These are phyloP conservation scores for Amanita pseudoporphyria DNA, from an alignment of 768 basidiomycete genomes.

Conservation along the genomic window DNA sequence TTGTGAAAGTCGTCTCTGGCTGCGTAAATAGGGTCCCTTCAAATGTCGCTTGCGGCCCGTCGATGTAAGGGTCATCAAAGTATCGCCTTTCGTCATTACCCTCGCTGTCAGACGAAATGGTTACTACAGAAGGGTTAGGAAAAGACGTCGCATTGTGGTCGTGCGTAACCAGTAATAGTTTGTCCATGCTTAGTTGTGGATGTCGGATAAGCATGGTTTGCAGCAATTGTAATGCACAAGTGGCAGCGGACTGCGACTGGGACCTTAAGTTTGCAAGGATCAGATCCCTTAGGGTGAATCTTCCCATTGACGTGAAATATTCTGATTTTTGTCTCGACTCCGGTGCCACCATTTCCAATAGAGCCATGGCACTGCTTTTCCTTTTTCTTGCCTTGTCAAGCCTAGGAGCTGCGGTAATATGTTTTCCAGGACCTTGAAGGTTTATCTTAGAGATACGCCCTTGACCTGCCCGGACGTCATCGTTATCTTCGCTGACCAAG, in stretches of 20 bases:
- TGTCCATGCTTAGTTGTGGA: slow-evolving; percentile 52
- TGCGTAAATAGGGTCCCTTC: slow-evolving; percentile 37
- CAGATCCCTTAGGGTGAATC: slow-evolving; percentile 89
- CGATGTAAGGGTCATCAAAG: slow-evolving; percentile 40
- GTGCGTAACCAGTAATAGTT: slow-evolving; percentile 59
- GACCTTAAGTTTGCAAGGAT: slow-evolving; percentile 73
- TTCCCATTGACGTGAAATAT: slow-evolving; percentile 81
- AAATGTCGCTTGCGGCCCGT: slow-evolving; percentile 20
- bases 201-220: slow-evolving; percentile 66
- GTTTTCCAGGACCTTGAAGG: slow-evolving; percentile 26
- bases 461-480: slow-evolving; percentile 38
- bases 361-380: slow-evolving; percentile 85
- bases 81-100: slow-evolving; percentile 9
- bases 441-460: slow-evolving; percentile 37
- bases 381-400: slow-evolving; percentile 44
- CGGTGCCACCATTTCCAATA: slow-evolving; percentile 80
- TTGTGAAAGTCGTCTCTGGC: slow-evolving; percentile 67
- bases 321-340: slow-evolving; percentile 60
- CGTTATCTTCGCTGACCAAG: slow-evolving; percentile 78
- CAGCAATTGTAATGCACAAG: slow-evolving; percentile 74
- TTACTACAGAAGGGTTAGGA: slow-evolving; percentile 42
- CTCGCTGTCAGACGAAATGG: slow-evolving; percentile 12
- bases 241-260: slow-evolving; percentile 49
- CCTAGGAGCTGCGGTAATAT: slow-evolving; percentile 22
- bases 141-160: slow-evolving; percentile 71